phyloP scores from a whole-genome alignment of 805 yeast genomes.

The Torulaspora indica region DNA sequence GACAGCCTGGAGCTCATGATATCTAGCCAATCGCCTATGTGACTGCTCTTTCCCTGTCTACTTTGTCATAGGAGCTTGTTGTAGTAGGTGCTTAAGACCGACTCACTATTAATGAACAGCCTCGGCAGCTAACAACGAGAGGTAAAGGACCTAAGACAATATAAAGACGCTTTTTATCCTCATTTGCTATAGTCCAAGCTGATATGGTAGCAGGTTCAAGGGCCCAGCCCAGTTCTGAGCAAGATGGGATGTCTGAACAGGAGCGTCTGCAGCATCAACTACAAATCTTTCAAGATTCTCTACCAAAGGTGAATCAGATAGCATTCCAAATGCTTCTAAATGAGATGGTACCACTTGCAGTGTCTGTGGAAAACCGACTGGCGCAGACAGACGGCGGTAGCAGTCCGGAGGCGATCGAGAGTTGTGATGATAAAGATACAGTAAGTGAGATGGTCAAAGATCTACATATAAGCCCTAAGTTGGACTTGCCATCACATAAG shows the following conservation, averaged over 20 bases:
- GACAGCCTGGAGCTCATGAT: constrained; percentile 30
- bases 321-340: constrained; percentile 63
- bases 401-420: constrained; percentile 20
- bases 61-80: background rate
- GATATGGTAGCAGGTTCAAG: constrained; percentile 3
- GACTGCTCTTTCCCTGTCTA: constrained; percentile 13
- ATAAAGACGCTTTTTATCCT: background rate
- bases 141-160: background rate
- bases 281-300: constrained; percentile 30
- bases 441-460: constrained; percentile 9
- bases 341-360: constrained; percentile 71
- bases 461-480: constrained; percentile 17
- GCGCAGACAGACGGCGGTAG: constrained; percentile 4
- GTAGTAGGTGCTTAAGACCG: background rate
- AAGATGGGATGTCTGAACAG: constrained; percentile 20
- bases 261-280: constrained; percentile 29
- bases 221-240: constrained; percentile 2
- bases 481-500: constrained; percentile 28
- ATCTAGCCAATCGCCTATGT: constrained; percentile 8
- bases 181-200: background rate
- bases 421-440: constrained; percentile 10
- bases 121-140: background rate
- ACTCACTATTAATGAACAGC: background rate
- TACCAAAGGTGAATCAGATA: constrained; percentile 47
- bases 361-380: constrained; percentile 53